Evolutionary conservation across 2,329 filamentous ascomycete genomes (phyloP).

Genomic region (Ilyonectria destructans): DNA sequence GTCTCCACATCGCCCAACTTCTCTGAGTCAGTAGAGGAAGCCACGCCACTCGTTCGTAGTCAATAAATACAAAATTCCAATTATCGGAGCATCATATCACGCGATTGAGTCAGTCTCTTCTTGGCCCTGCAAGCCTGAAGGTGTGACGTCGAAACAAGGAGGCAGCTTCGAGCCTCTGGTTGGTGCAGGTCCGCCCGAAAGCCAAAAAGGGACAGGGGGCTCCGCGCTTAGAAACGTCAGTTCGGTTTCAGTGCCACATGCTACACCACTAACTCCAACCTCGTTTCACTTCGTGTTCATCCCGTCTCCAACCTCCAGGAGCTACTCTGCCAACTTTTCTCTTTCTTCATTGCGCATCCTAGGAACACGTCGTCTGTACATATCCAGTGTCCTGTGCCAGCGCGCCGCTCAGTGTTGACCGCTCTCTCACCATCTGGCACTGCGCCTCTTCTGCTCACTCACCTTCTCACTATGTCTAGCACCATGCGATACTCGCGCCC

Average conservation of each 20-base stretch:
- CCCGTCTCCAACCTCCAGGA: conserved; percentile 22
- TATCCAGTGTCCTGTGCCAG: conserved; percentile 1
- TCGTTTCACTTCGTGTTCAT: conserved; percentile 37
- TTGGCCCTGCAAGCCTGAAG: no score
- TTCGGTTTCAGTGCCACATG: conserved; percentile 47
- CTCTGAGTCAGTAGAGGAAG: not conserved
- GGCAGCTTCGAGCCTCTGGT: conserved; percentile 5
- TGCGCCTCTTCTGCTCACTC: conserved; percentile 16
- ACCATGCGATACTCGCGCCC: conserved; percentile 59
- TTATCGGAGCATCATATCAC: not conserved
- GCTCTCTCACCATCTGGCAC: conserved; percentile 1
- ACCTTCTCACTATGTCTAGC: conserved; percentile 36
- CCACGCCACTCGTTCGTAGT: not conserved
- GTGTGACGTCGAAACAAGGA: conserved; percentile 22
- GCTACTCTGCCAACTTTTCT: conserved; percentile 4
- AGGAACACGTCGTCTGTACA: not conserved
- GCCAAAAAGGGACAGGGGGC: conserved; percentile 35
- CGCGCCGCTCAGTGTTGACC: conserved; percentile 4
- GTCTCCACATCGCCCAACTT: no score
- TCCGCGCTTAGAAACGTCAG: conserved; percentile 46
- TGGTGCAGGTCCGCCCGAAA: conserved; percentile 17
- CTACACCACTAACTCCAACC: conserved; percentile 37
- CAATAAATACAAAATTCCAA: no score
- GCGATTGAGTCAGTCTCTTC: not conserved
- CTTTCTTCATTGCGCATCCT: not conserved